Conservation (phyloP, 371 early-diverging fungal genomes). For the Rhizopus delemar region DNA sequence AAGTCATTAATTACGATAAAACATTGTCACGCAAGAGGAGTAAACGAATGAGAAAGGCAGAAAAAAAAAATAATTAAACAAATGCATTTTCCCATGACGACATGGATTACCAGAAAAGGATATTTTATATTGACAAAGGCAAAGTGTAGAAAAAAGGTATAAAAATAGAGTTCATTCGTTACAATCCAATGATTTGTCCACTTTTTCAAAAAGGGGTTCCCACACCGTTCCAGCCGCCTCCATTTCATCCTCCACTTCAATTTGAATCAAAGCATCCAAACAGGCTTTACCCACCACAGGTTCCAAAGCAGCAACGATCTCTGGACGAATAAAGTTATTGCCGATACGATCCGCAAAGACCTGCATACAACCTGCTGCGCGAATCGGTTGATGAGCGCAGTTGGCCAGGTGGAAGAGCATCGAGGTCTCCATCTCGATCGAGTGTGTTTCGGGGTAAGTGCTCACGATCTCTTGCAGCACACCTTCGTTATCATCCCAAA, state of each 20-base stretch:
- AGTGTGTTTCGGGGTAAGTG: constrained; percentile 63
- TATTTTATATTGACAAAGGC: no score
- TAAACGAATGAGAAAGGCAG: no score
- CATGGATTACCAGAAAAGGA: no score
- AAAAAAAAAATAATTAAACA: no score
- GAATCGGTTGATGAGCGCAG: constrained; percentile 54
- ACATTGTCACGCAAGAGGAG: no score
- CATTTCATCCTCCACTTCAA: constrained; percentile 47
- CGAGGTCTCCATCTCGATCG: constrained; percentile 92
- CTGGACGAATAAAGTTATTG: constrained; percentile 75
- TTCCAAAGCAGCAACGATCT: constrained; percentile 61
- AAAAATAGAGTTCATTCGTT: no score
- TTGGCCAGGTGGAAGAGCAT: constrained; percentile 84
- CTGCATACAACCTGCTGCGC: constrained; percentile 82
- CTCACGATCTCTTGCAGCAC: constrained; percentile 57
- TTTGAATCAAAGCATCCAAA: constrained; percentile 70
- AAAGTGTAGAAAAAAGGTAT: no score
- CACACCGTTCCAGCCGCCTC: constrained; percentile 66
- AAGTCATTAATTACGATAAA: no score
- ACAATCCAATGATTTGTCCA: not conserved
- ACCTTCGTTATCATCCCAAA: constrained; percentile 77
- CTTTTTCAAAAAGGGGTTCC: constrained; percentile 37
- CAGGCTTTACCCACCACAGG: constrained; percentile 68
- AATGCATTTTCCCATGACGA: no score
- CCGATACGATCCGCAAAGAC: constrained; percentile 80